These are phyloP conservation scores for Blastocladiella emersonii DNA, from an alignment of 371 early-diverging fungal species.

Conservation along the genomic window DNA sequence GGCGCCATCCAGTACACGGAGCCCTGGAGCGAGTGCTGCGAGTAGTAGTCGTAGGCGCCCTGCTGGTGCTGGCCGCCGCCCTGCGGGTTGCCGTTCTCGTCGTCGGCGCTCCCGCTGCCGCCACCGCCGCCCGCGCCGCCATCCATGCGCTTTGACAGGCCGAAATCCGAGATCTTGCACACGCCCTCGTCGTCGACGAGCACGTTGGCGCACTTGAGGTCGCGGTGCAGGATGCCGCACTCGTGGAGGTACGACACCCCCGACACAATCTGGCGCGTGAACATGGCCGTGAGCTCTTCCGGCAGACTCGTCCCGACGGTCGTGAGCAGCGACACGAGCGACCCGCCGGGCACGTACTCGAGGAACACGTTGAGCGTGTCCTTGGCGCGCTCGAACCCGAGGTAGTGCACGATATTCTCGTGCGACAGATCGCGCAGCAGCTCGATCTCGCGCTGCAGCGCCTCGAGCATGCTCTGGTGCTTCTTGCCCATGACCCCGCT, in stretches of 20 bases:
- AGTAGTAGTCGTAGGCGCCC: background rate
- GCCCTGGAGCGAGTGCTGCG: constrained; percentile 31
- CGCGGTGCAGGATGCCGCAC: constrained; percentile 4
- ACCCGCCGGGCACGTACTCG: constrained; percentile 96
- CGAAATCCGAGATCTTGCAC: constrained; percentile 96
- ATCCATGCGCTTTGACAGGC: constrained; percentile 70
- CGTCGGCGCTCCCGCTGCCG: background rate
- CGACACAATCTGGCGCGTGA: constrained; percentile 6
- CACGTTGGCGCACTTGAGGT: constrained; percentile 91
- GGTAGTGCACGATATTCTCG: constrained; percentile 68
- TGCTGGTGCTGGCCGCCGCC: background rate
- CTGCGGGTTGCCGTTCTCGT: background rate
- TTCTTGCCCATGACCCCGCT: constrained; percentile 7
- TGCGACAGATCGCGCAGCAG: constrained; percentile 56
- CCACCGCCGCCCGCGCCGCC: constrained; percentile 15
- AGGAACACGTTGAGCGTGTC: constrained; percentile 82
- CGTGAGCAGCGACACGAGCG: constrained; percentile 44
- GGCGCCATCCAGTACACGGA: constrained; percentile 87
- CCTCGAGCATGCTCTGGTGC: constrained; percentile 17
- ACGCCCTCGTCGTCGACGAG: constrained; percentile 66
- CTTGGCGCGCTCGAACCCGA: constrained; percentile 70
- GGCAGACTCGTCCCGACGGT: background rate
- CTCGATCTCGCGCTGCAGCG: constrained; percentile 67
- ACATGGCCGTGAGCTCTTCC: constrained; percentile 2
- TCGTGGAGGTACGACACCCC: constrained; percentile 1